phyloP scores from a whole-genome alignment of 768 basidiomycete species.

The Suillus alpinus region DNA sequence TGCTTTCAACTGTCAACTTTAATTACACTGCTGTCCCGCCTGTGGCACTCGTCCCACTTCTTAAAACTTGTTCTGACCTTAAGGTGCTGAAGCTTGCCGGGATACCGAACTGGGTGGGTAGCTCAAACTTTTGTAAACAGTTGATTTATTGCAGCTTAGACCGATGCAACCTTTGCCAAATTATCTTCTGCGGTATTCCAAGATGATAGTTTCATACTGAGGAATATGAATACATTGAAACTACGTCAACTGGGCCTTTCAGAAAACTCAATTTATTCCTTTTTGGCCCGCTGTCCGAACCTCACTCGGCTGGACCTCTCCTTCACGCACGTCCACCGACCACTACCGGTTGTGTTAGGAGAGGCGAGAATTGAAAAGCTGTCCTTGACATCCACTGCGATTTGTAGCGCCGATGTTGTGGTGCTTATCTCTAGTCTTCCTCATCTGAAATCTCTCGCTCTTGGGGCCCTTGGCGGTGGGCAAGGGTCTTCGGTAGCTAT shows the following conservation, averaged over 20 bases:
- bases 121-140: background rate
- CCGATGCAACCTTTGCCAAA: conserved; percentile 52
- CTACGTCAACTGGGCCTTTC: conserved; percentile 52
- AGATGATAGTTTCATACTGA: conserved; percentile 29
- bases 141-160: conserved; percentile 34
- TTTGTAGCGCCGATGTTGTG: conserved; percentile 41
- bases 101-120: conserved; percentile 56
- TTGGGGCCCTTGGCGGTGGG: conserved; percentile 58
- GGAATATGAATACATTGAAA: conserved; percentile 51
- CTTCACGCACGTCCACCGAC: conserved; percentile 53
- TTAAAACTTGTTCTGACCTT: conserved; percentile 37
- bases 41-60: conserved; percentile 41
- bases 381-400: conserved; percentile 55
- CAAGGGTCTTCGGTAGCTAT: conserved; percentile 43
- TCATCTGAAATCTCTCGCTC: conserved; percentile 44
- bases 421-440: conserved; percentile 37
- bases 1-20: conserved; percentile 50
- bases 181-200: conserved; percentile 31
- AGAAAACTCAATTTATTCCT: conserved; percentile 42
- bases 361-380: conserved; percentile 44
- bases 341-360: conserved; percentile 23
- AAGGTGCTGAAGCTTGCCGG: conserved; percentile 63
- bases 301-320: conserved; percentile 60
- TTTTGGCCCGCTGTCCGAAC: conserved; percentile 47
- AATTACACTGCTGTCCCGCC: conserved; percentile 60